Conservation (phyloP, 2,329 filamentous ascomycete species). For the Pseudocercospora ulei region DNA sequence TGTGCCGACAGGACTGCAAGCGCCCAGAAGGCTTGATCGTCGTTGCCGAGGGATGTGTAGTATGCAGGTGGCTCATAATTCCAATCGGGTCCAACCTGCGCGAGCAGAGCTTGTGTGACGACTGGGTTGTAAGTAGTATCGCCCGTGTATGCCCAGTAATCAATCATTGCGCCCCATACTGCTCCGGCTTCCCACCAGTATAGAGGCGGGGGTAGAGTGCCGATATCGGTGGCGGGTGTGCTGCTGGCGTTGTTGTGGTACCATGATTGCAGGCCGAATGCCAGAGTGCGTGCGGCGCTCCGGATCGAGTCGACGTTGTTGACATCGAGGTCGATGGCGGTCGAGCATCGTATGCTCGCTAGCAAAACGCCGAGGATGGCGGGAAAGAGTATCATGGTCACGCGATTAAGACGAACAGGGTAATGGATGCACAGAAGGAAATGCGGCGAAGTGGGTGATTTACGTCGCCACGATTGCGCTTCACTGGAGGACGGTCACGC, state of each 20-base stretch:
- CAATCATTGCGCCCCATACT: conserved; percentile 34
- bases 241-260: conserved; percentile 33
- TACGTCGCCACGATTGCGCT: conserved; percentile 8
- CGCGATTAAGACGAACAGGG: conserved; percentile 1
- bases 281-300: conserved; percentile 30
- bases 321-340: conserved; percentile 20
- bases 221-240: conserved; percentile 30
- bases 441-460: not conserved
- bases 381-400: conserved; percentile 16
- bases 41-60: conserved; percentile 38
- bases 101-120: conserved; percentile 38
- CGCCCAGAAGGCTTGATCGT: conserved; percentile 70
- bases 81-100: conserved; percentile 37
- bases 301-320: conserved; percentile 30
- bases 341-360: conserved; percentile 12
- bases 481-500: conserved; percentile 7
- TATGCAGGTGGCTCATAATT: conserved; percentile 38
- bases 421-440: conserved; percentile 6
- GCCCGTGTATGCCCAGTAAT: conserved; percentile 42
- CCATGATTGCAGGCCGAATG: conserved; percentile 31
- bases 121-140: conserved; percentile 39
- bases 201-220: conserved; percentile 38
- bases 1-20: conserved; percentile 69
- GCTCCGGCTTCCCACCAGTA: conserved; percentile 44
- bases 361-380: conserved; percentile 9